Evolutionary conservation across 352 stramenopile genomes (phyloP).

Genomic region (Saprolegnia parasitica): DNA sequence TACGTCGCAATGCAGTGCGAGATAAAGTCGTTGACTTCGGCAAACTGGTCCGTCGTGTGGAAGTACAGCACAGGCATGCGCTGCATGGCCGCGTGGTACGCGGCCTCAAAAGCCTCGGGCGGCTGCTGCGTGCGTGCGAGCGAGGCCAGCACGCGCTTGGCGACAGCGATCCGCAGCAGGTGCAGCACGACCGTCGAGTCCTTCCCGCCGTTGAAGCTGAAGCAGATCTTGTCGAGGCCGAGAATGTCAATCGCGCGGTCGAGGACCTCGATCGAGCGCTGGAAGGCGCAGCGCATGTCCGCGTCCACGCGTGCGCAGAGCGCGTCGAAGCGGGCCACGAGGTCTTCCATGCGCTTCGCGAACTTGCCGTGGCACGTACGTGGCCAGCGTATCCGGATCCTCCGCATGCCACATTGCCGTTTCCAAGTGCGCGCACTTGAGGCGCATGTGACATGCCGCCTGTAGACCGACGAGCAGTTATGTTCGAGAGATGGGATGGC

Average conservation of each 20-base stretch:
- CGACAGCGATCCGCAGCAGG: conserved; percentile 76
- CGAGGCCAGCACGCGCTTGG: conserved; percentile 56
- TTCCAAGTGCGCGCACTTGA: too few relatives aligned
- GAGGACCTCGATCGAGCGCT: conserved; percentile 68
- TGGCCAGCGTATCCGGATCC: too few relatives aligned
- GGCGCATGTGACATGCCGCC: too few relatives aligned
- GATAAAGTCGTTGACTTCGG: conserved; percentile 87
- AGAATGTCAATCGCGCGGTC: conserved; percentile 80
- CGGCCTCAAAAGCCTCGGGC: conserved; percentile 48
- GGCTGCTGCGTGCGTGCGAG: background rate
- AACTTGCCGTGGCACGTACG: too few relatives aligned
- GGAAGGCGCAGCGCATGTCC: conserved; percentile 44
- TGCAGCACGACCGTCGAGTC: conserved; percentile 90
- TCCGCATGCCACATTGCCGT: too few relatives aligned
- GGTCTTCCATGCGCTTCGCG: conserved; percentile 1
- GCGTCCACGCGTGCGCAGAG: conserved; percentile 50
- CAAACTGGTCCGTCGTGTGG: conserved; percentile 93
- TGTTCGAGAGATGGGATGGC: too few relatives aligned
- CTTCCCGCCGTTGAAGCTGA: conserved; percentile 93
- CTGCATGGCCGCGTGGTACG: conserved; percentile 42
- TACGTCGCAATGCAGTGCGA: conserved; percentile 56
- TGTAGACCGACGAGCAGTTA: too few relatives aligned
- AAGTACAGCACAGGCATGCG: conserved; percentile 93
- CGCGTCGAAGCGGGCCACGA: conserved; percentile 46
- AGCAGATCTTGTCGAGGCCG: conserved; percentile 62